phyloP scores from a whole-genome alignment of 495 filamentous ascomycete genomes.

The Hypoxylon rickii region DNA sequence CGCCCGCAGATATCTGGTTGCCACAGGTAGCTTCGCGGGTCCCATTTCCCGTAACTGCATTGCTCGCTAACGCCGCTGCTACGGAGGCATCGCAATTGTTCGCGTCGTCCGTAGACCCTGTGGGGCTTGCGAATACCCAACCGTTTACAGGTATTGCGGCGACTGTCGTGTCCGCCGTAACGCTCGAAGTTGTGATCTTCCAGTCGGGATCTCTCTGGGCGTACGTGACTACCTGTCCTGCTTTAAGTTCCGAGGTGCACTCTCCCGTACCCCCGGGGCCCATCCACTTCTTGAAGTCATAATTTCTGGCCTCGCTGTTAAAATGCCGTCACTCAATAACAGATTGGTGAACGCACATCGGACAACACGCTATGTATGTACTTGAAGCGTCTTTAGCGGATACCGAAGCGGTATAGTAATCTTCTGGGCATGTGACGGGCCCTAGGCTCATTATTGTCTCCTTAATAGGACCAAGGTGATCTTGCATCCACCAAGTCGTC shows the following conservation, averaged over 20 bases:
- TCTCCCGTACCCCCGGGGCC: constrained; percentile 21
- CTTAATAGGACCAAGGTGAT: constrained; percentile 9
- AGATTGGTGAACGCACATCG: constrained; percentile 27
- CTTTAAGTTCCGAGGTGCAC: constrained; percentile 32
- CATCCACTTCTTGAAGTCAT: constrained; percentile 17
- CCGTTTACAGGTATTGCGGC: constrained; percentile 35
- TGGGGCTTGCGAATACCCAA: constrained; percentile 26
- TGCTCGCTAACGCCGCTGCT: constrained; percentile 18
- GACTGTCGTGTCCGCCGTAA: constrained; percentile 12
- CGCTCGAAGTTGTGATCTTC: constrained; percentile 21
- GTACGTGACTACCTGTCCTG: constrained; percentile 25
- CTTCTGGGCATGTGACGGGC: constrained; percentile 36
- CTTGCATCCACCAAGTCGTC: constrained; percentile 38
- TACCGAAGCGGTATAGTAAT: constrained; percentile 36
- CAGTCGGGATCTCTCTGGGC: constrained; percentile 6
- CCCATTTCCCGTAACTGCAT: constrained; percentile 8
- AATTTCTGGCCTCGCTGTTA: constrained; percentile 24
- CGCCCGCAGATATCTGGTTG: constrained; percentile 20
- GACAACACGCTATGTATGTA: constrained; percentile 38
- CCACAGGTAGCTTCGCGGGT: constrained; percentile 4
- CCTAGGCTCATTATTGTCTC: constrained; percentile 31
- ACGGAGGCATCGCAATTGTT: constrained; percentile 23
- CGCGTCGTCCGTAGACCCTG: not conserved
- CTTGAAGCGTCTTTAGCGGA: constrained; percentile 28
- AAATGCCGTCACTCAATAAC: not conserved